Base-by-base conservation (phyloP, 148 eudicot genomes). In the Fallopia convolvulus region DNA sequence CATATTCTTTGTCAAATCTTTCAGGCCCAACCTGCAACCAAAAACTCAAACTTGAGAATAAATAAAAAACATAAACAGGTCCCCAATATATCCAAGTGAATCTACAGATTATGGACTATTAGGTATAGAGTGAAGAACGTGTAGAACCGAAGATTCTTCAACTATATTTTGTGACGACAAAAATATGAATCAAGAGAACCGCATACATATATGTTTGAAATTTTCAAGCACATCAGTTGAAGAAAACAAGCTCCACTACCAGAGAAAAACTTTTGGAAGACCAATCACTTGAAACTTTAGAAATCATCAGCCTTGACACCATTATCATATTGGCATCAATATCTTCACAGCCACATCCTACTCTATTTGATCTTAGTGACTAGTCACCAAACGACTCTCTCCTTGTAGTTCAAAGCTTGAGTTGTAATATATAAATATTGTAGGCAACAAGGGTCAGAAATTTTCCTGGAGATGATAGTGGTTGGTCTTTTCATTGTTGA, bases 1-100 rank as follows among this genome's bases (percentile, higher is more conserved):
- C 94, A 80, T 96, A 96, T 80, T 96, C 99, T 84, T 93, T 96
- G 80, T 96, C 97, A 79, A 96, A 96, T 84, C 92, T 93, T 81
- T 96, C 99, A 78, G 88, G 81, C 46, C 99, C 98, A 85, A 93
- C 89, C 99, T 96, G 81, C 70, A 79, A 82, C 15, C 10, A 68
- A 44, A 70, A 76, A 80, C 42, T 40, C 76, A 21, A 52, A 14
- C 75, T 56, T 44, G 71, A 36, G n/a, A 13, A 61, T 50, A 66
- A 36, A 58, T 23, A 21, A 61, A 48, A 47, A 17, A 15, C 50
- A 41, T 14, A 33, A 46, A 50, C 71, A n/a, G 74, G 42, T 53
- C 23, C 20, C 17, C 6, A 77, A 26, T 41, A 23, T 30, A 73
- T 23, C 52, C 17, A 39, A 14, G 72, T 68, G 72, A 68, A 33